Percentiles rank a stretch among this genome's conserved stretches.
Evolutionary conservation across 495 filamentous ascomycete genomes (phyloP).

Genomic region (Tuber magnatum): DNA sequence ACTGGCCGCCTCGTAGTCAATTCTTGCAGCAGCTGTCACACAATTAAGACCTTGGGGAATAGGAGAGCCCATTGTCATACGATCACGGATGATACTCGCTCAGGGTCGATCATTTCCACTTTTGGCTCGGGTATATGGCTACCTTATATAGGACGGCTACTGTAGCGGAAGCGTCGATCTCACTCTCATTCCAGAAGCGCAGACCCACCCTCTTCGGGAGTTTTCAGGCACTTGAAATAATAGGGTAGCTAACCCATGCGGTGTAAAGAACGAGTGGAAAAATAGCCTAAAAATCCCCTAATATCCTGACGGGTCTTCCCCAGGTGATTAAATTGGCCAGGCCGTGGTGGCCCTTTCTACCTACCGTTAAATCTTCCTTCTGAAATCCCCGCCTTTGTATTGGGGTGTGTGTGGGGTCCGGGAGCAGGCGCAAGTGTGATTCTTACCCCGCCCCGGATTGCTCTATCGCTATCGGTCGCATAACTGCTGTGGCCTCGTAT

Average conservation of each 20-base stretch:
- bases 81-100: background rate
- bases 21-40: background rate
- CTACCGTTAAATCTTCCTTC: background rate
- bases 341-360: background rate
- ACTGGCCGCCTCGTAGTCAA: background rate
- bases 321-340: background rate
- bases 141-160: background rate
- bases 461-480: background rate
- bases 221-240: too few relatives aligned
- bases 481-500: background rate
- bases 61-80: background rate
- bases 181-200: background rate
- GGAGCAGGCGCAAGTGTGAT: background rate
- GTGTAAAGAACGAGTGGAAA: too few relatives aligned
- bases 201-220: too few relatives aligned
- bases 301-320: background rate
- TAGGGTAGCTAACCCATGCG: too few relatives aligned
- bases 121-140: background rate
- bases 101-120: background rate
- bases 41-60: background rate
- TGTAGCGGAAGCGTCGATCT: background rate
- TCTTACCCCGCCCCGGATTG: background rate
- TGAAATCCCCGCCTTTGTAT: background rate
- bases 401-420: too few relatives aligned
- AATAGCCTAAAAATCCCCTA: background rate